Evolutionary conservation across 805 yeast species (phyloP), one percentile per base, ranked within the genome.

Genomic region (Lachancea thermotolerans): DNA sequence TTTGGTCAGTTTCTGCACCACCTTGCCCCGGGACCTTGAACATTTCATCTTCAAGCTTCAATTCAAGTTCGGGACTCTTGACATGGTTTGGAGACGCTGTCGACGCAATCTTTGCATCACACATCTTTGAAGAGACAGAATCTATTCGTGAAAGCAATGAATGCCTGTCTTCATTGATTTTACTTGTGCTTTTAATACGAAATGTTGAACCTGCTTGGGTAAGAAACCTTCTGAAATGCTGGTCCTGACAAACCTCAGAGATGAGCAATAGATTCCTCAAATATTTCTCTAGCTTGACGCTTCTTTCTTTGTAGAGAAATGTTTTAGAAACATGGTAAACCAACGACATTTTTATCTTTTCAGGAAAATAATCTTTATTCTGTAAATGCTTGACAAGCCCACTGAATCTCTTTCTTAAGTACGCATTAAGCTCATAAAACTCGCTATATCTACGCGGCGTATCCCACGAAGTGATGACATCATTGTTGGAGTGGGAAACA

Each of bases 371-470:
- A 16, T 55, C 59, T 38, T 66, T 71, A 43, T 58, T 58, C 10
- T 36, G 89, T 82, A 64, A 78, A 76, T 39, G 69, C 5, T 68
- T 63, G 2, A 82, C 79, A 38, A 65, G 68, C 0, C 79, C 73
- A 10, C 45, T 44, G 53, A 79, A 82, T 37, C 65, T 68, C 2
- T 62, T 60, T 46, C 72, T 77, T 52, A 90, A 65, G 49, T 84
- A 79, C 49, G 77, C 78, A 57, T 90, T 80, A 30, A 90, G 68
- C 49, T 74, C 77, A 63, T 73, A 80, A 61, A 90, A 90, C 58
- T 91, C 96, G 54, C 85, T 85, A 58, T 81, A 90, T 46, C 98
- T 70, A 53, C 96, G 68, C 0, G 95, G 91, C n/a, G 89, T 85
- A 43, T 86, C 79, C 97, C 97, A 91, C 0, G 87, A 84, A 0